Conservation (phyloP, 2,329 filamentous ascomycete genomes). For the Pestalotiopsis sp. region DNA sequence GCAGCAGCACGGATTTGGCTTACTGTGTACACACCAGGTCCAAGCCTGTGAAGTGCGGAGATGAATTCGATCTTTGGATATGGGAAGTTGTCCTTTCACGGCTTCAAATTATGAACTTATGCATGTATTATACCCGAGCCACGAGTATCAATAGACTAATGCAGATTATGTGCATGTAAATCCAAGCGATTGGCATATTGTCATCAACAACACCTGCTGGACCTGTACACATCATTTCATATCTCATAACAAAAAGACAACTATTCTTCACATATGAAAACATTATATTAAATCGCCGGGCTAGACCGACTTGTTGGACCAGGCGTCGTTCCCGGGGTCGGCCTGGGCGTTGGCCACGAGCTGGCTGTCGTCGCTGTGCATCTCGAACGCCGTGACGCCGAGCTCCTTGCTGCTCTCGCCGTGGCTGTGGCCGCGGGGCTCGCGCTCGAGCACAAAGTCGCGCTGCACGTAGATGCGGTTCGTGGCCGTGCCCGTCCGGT, state of each 20-base stretch:
- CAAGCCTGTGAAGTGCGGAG: no score
- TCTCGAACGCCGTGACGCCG: not conserved
- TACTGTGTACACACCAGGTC: not conserved
- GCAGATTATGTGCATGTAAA: no score
- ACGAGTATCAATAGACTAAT: no score
- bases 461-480: constrained; percentile 4
- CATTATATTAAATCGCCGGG: not conserved
- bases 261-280: not conserved
- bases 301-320: constrained; percentile 1
- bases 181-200: no score
- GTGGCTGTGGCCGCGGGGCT: not conserved
- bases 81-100: no score
- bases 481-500: not conserved
- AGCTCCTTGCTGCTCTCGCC: not conserved
- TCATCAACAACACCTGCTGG: not conserved
- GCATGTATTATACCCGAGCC: no score
- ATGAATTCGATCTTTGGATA: no score
- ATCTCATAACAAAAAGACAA: no score
- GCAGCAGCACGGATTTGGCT: not conserved
- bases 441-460: not conserved
- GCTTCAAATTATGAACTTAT: no score
- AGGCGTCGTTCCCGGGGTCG: not conserved
- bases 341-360: not conserved
- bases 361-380: constrained; percentile 7
- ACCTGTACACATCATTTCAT: not conserved